Evolutionary conservation across 306 rosid species (phyloP).

Genomic region (Trichosanthes cucumerina): DNA sequence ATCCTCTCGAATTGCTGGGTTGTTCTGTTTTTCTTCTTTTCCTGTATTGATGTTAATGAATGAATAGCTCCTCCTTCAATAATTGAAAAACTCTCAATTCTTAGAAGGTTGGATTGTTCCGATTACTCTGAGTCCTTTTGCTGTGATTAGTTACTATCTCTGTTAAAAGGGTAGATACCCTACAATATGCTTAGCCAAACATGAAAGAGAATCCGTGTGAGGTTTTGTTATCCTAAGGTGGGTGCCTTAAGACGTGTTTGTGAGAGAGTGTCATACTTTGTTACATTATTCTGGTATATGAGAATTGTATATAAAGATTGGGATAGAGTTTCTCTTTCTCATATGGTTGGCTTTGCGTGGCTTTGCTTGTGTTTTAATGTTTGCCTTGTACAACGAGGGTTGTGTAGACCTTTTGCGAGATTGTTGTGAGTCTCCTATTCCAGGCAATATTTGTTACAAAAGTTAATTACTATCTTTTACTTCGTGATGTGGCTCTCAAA

Average conservation of each 20-base stretch:
- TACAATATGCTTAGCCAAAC: background rate
- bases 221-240: background rate
- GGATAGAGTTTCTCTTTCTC: too few relatives aligned
- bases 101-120: too few relatives aligned
- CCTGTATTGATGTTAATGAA: too few relatives aligned
- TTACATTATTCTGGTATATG: too few relatives aligned
- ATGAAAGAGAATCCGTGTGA: background rate
- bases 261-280: background rate
- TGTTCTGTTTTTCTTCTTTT: too few relatives aligned
- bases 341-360: background rate
- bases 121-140: too few relatives aligned
- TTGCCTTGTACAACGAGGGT: background rate
- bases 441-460: background rate
- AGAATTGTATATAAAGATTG: too few relatives aligned
- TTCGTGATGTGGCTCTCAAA: background rate
- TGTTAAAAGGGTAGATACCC: too few relatives aligned
- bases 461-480: background rate
- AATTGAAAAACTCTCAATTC: too few relatives aligned
- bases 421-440: background rate
- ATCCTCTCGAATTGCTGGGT: too few relatives aligned
- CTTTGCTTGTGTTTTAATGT: background rate
- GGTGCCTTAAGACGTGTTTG: background rate
- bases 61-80: too few relatives aligned
- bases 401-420: background rate
- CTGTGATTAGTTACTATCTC: too few relatives aligned